A percentile compares a stretch with the other conserved stretches of the same genome.
These are phyloP conservation scores for Dictyostelium intermedium DNA, from an alignment of 78 protist genomes.

Conservation along the genomic window DNA sequence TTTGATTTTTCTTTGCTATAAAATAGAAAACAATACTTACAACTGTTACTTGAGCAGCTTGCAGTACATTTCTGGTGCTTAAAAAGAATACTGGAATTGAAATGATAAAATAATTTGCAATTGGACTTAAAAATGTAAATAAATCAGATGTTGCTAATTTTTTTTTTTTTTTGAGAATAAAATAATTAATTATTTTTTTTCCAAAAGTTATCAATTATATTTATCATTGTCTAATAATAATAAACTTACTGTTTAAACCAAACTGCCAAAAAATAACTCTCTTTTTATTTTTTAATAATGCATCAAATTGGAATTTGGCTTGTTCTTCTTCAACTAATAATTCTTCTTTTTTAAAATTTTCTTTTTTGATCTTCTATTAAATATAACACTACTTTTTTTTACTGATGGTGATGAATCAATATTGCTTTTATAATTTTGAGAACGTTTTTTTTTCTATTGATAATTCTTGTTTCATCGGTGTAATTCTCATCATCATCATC, in stretches of 20 bases:
- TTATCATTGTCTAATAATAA: too few relatives aligned
- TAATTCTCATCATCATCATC: not conserved
- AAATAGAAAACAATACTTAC: not conserved
- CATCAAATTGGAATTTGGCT: slow-evolving; percentile 37
- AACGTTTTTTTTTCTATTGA: not conserved
- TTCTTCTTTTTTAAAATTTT: not conserved
- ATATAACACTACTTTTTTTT: not conserved
- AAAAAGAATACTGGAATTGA: slow-evolving; percentile 58
- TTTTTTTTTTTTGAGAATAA: too few relatives aligned
- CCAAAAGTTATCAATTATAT: too few relatives aligned
- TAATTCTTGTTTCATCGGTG: not conserved
- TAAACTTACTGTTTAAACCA: slow-evolving; percentile 62
- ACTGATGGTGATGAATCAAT: not conserved
- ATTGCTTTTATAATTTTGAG: not conserved
- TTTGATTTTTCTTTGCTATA: not conserved
- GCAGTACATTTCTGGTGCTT: not conserved
- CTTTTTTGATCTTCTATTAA: not conserved
- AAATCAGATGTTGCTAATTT: slow-evolving; percentile 50
- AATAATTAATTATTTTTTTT: not conserved
- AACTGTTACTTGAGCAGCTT: slow-evolving; percentile 38
- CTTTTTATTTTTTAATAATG: slow-evolving; percentile 22
- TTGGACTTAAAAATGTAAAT: slow-evolving; percentile 44
- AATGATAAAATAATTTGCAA: slow-evolving; percentile 57
- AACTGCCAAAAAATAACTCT: slow-evolving; percentile 41
- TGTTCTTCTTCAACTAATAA: slow-evolving; percentile 52